Evolutionary conservation across 768 basidiomycete genomes (phyloP).

Genomic region (Royoungia palumana): DNA sequence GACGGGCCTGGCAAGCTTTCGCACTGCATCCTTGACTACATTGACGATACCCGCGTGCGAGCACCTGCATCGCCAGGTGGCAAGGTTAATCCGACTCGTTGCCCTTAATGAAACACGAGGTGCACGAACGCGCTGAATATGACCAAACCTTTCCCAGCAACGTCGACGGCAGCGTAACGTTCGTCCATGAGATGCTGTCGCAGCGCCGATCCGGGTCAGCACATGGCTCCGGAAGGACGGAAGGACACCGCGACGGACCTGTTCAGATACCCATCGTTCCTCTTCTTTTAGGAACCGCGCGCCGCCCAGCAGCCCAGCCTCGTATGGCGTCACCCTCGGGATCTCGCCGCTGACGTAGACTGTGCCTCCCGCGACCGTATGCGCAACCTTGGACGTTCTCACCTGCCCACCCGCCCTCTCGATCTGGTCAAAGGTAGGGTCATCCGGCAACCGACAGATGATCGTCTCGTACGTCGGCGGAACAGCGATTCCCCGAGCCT

Average conservation of each 20-base stretch:
- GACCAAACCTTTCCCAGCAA: conserved; percentile 76
- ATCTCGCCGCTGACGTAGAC: conserved; percentile 83
- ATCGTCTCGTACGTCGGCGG: conserved; percentile 57
- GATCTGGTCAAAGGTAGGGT: conserved; percentile 73
- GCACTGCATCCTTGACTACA: conserved; percentile 68
- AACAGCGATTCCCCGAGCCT: conserved; percentile 69
- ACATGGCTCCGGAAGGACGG: neutral
- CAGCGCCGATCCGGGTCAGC: neutral
- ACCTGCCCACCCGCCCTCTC: conserved; percentile 50
- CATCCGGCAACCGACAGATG: conserved; percentile 56
- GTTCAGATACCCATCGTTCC: conserved; percentile 50
- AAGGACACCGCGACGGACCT: conserved; percentile 38
- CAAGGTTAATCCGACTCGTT: neutral
- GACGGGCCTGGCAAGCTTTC: conserved; percentile 60
- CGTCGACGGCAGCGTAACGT: conserved; percentile 72
- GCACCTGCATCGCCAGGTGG: conserved; percentile 36
- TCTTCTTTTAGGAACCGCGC: conserved; percentile 51
- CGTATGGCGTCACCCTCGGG: conserved; percentile 63
- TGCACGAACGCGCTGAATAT: conserved; percentile 76
- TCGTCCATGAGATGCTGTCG: conserved; percentile 77
- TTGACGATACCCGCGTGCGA: conserved; percentile 86
- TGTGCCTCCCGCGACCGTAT: conserved; percentile 58
- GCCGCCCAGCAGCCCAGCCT: conserved; percentile 64
- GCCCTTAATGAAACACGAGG: neutral
- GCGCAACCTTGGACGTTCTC: conserved; percentile 56